Conservation (phyloP, 306 rosid genomes). For the Benincasa hispida region DNA sequence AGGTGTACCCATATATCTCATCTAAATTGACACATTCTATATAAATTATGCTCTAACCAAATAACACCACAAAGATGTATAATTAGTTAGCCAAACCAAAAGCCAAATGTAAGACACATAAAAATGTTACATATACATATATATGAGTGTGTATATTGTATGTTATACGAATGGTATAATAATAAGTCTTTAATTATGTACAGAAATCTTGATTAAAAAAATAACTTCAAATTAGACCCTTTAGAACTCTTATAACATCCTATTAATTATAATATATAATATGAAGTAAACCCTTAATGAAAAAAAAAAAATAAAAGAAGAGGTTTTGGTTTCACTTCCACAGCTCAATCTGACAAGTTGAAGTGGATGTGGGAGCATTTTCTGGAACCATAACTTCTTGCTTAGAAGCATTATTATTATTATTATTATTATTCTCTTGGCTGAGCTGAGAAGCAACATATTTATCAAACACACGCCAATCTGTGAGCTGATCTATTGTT, state of each 20-base stretch:
- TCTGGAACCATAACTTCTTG: constrained; percentile 34
- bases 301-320: not conserved
- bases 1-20: too few relatives aligned
- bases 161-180: not conserved
- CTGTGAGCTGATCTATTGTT: constrained; percentile 40
- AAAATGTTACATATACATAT: not conserved
- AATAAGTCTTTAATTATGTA: not conserved
- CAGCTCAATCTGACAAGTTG: constrained; percentile 42
- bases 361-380: constrained; percentile 38
- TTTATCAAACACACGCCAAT: constrained; percentile 89
- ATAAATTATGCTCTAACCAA: not conserved
- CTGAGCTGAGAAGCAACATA: constrained; percentile 94
- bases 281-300: not conserved
- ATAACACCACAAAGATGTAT: not conserved
- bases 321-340: constrained; percentile 27
- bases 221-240: not conserved
- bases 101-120: not conserved
- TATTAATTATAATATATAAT: not conserved
- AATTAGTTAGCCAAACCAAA: not conserved
- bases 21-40: too few relatives aligned
- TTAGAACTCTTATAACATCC: not conserved
- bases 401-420: constrained; percentile 21
- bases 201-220: not conserved
- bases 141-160: not conserved
- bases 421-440: constrained; percentile 29